phyloP scores from a whole-genome alignment of 2,329 filamentous ascomycete genomes.

The Monilinia aucupariae region DNA sequence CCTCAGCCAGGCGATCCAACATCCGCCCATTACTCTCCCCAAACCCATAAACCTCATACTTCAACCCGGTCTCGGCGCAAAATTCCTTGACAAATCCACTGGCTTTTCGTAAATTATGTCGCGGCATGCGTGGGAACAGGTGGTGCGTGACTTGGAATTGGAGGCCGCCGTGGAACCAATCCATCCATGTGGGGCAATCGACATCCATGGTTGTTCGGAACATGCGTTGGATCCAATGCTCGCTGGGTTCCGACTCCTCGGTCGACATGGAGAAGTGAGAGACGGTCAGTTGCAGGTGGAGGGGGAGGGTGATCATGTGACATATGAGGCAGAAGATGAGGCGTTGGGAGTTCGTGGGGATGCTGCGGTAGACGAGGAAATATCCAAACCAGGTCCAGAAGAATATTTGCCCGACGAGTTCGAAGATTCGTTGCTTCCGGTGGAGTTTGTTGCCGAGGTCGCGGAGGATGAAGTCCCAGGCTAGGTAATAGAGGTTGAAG shows the following conservation, averaged over 20 bases:
- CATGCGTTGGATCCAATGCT: conserved; percentile 88
- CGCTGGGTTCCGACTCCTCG: conserved; percentile 71
- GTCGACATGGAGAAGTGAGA: conserved; percentile 95
- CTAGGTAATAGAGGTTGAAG: conserved; percentile 81
- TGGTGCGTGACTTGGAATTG: conserved; percentile 90
- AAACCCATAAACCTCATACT: conserved; percentile 82
- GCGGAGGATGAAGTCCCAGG: conserved; percentile 69
- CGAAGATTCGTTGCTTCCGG: conserved; percentile 77
- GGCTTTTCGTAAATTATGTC: conserved; percentile 72
- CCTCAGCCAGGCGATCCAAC: conserved; percentile 68
- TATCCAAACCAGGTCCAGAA: conserved; percentile 91
- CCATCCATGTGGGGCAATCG: conserved; percentile 80
- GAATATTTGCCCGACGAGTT: conserved; percentile 69
- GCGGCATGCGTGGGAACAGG: conserved; percentile 74
- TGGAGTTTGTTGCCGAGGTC: conserved; percentile 67
- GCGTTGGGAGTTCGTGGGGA: conserved; percentile 64
- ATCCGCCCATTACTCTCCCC: conserved; percentile 80
- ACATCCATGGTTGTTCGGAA: conserved; percentile 91
- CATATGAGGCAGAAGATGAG: conserved; percentile 73
- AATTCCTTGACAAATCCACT: conserved; percentile 76
- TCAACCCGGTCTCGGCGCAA: conserved; percentile 74
- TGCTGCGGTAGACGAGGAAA: conserved; percentile 63
- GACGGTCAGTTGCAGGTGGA: conserved; percentile 86
- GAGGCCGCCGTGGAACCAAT: conserved; percentile 82
- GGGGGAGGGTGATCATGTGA: conserved; percentile 72